These are phyloP conservation scores for Monosporascus sp. DNA, from an alignment of 2,329 filamentous ascomycete species.

Conservation along the genomic window DNA sequence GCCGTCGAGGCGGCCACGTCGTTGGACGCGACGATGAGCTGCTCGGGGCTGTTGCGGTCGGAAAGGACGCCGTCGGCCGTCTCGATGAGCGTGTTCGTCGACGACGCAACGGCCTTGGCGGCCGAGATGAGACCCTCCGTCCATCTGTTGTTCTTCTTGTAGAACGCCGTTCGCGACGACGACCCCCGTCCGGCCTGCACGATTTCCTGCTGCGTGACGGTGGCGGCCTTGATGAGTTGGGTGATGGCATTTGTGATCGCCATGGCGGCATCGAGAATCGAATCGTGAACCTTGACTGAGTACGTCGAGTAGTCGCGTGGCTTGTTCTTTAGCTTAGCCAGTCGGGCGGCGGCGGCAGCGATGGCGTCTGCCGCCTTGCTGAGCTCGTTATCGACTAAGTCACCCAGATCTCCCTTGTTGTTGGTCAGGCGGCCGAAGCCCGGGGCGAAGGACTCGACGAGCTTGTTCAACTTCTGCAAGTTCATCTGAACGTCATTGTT, in stretches of 20 bases:
- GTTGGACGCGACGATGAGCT: slow-evolving; percentile 96
- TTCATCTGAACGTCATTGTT: slow-evolving; percentile 96
- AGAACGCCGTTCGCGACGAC: slow-evolving; percentile 86
- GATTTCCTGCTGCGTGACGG: slow-evolving; percentile 90
- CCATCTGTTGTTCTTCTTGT: slow-evolving; percentile 99
- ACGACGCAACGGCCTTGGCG: slow-evolving; percentile 89
- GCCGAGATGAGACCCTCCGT: slow-evolving; percentile 96
- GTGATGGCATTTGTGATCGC: slow-evolving; percentile 93
- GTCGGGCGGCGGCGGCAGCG: slow-evolving; percentile 79
- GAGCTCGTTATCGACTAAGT: slow-evolving; percentile 87
- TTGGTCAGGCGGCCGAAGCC: slow-evolving; percentile 76
- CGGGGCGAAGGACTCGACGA: slow-evolving; percentile 86
- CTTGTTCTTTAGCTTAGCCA: slow-evolving; percentile 92
- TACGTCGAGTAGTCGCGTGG: slow-evolving; percentile 96
- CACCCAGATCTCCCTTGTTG: slow-evolving; percentile 79
- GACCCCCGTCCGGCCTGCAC: slow-evolving; percentile 86
- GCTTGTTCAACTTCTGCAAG: slow-evolving; percentile 86
- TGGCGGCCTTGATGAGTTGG: slow-evolving; percentile 90
- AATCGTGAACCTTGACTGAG: slow-evolving; percentile 92
- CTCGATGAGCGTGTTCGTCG: slow-evolving; percentile 95
- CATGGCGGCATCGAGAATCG: slow-evolving; percentile 86
- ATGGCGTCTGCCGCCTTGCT: slow-evolving; percentile 94
- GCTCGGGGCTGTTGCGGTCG: slow-evolving; percentile 87
- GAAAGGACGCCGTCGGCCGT: slow-evolving; percentile 94
- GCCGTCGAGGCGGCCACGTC: slow-evolving; percentile 94